phyloP scores from a whole-genome alignment of 257 asterid species.

The Nicotiana obtusifolia region DNA sequence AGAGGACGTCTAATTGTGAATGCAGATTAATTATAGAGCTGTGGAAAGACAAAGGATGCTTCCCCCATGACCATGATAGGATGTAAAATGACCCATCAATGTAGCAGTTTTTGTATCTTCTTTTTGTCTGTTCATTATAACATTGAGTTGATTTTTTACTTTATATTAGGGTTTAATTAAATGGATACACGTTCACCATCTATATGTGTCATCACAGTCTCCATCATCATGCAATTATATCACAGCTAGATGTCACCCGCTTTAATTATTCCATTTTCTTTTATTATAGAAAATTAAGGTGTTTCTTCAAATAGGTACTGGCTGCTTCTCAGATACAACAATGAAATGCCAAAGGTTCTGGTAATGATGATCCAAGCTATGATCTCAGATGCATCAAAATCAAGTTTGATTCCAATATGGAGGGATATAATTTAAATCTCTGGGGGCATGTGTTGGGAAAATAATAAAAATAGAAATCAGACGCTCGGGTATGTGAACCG shows the following conservation, averaged over 20 bases:
- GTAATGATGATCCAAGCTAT: constrained; percentile 20
- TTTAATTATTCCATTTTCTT: background rate
- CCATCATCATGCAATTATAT: background rate
- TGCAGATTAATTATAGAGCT: too few relatives aligned
- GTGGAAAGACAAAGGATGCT: constrained; percentile 22
- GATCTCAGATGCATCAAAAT: constrained; percentile 77
- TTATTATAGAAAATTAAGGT: background rate
- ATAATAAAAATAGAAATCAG: background rate
- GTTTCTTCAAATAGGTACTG: background rate
- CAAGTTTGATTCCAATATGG: constrained; percentile 34
- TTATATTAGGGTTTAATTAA: background rate
- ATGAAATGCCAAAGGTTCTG: constrained; percentile 10
- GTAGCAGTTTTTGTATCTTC: constrained; percentile 22
- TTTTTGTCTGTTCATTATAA: constrained; percentile 16
- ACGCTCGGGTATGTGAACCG: background rate
- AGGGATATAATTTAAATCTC: too few relatives aligned
- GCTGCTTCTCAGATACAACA: background rate
- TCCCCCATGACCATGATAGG: constrained; percentile 2
- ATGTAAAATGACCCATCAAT: constrained; percentile 2
- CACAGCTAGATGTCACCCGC: background rate
- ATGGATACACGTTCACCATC: background rate
- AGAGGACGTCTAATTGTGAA: too few relatives aligned
- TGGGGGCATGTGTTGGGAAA: background rate
- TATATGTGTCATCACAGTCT: background rate
- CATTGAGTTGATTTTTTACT: background rate